Percentiles rank a stretch among this genome's conserved stretches.
Evolutionary conservation across 257 asterid genomes (phyloP).

Genomic region (Gentiana macrophylla): DNA sequence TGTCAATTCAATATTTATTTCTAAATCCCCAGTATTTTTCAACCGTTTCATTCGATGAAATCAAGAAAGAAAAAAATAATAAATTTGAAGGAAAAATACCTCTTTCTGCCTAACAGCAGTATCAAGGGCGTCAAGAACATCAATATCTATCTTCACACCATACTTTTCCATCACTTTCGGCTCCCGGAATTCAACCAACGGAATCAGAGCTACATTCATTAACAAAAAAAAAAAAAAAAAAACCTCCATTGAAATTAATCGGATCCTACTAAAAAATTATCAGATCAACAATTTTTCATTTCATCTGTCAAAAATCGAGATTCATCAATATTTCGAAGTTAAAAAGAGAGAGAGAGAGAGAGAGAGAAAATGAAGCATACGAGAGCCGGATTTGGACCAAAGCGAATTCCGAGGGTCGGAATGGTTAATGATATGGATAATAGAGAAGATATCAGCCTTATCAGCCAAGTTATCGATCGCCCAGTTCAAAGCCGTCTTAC

Average conservation of each 20-base stretch:
- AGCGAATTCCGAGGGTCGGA: conserved; percentile 33
- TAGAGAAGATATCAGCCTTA: conserved; percentile 50
- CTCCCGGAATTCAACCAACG: conserved; percentile 69
- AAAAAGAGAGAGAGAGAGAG: not conserved
- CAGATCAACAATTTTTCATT: no score
- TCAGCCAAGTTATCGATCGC: conserved; percentile 76
- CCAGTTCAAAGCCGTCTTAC: conserved; percentile 73
- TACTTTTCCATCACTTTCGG: conserved; percentile 63
- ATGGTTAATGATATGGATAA: conserved; percentile 42
- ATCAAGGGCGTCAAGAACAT: conserved; percentile 75
- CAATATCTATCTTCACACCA: conserved; percentile 45
- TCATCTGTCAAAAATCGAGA: no score
- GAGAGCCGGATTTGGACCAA: conserved; percentile 61
- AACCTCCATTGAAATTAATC: not conserved
- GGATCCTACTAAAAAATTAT: no score
- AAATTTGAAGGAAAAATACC: conserved; percentile 24
- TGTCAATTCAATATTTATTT: conserved; percentile 8
- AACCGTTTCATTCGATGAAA: not conserved
- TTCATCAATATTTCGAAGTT: not conserved
- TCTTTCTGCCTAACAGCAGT: conserved; percentile 79
- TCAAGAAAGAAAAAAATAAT: not conserved
- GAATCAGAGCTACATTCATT: conserved; percentile 53
- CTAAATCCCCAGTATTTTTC: not conserved
- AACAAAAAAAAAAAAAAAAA: not conserved
- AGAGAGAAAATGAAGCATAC: conserved; percentile 24